These are phyloP conservation scores for Gastrodia elata DNA, from an alignment of 106 monocot genomes.

Conservation along the genomic window DNA sequence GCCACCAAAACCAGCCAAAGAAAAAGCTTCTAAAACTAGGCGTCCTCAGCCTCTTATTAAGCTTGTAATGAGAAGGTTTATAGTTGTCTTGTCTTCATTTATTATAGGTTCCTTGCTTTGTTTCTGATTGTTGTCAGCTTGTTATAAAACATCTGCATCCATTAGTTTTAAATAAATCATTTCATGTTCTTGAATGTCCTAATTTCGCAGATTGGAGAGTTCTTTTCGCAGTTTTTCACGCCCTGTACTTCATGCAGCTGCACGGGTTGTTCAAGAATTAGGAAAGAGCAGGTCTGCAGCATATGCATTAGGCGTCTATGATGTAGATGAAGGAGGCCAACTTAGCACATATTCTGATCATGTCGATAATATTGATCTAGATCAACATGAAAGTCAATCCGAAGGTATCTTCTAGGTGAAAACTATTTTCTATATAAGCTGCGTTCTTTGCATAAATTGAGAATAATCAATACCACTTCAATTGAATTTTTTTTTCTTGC, in stretches of 20 bases:
- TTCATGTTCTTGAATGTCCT: background rate
- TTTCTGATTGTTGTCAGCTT: background rate
- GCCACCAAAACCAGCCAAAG: constrained; percentile 51
- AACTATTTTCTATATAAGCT: background rate
- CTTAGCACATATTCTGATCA: constrained; percentile 63
- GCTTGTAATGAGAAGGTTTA: constrained; percentile 96
- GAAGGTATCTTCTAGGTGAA: constrained; percentile 40
- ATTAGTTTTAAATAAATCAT: background rate
- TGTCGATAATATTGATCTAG: constrained; percentile 57
- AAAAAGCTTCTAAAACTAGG: constrained; percentile 63
- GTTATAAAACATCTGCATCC: background rate
- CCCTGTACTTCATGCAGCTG: constrained; percentile 92
- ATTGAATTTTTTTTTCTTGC: background rate
- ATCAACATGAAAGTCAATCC: constrained; percentile 52
- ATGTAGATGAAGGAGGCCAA: constrained; percentile 65
- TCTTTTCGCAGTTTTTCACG: constrained; percentile 97
- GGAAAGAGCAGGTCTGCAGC: constrained; percentile 98
- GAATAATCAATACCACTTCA: background rate
- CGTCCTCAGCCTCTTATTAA: constrained; percentile 92
- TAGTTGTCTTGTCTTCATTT: constrained; percentile 14
- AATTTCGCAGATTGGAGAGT: constrained; percentile 61
- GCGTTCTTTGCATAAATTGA: background rate
- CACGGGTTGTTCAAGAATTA: constrained; percentile 96
- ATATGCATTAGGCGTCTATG: constrained; percentile 77
- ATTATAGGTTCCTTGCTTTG: background rate